Conservation (phyloP, 1,284 basidiomycete species). For the Agaricales sp. region DNA sequence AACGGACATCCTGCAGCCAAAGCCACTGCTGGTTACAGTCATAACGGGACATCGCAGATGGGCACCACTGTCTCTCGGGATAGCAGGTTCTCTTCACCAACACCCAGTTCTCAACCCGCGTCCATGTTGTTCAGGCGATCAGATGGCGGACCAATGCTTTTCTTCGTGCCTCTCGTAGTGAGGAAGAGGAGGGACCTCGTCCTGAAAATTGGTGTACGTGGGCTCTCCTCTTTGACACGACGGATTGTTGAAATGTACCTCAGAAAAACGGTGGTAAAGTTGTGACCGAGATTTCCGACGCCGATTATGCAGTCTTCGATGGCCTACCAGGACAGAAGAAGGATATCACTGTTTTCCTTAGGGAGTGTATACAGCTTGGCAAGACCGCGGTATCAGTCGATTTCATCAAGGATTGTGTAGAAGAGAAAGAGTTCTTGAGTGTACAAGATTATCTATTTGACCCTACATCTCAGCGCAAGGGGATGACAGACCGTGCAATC, state of each 20-base stretch:
- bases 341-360: constrained; percentile 36
- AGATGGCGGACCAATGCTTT: neutral
- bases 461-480: too few relatives aligned
- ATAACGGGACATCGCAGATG: too few relatives aligned
- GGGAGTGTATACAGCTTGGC: constrained; percentile 23
- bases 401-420: constrained; percentile 48
- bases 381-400: constrained; percentile 33
- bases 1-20: too few relatives aligned
- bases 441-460: constrained; percentile 24
- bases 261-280: constrained; percentile 58
- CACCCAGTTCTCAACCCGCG: too few relatives aligned
- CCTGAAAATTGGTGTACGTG: constrained; percentile 42
- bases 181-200: constrained; percentile 34
- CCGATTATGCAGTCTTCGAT: constrained; percentile 49
- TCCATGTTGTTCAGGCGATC: neutral
- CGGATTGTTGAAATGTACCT: constrained; percentile 5
- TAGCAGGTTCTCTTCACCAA: too few relatives aligned
- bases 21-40: too few relatives aligned
- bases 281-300: constrained; percentile 33
- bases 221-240: constrained; percentile 1
- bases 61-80: too few relatives aligned
- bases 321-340: constrained; percentile 25
- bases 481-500: too few relatives aligned
- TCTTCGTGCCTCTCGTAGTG: constrained; percentile 37
- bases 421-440: constrained; percentile 33